A percentile compares a stretch with the other conserved stretches of the same genome.
Evolutionary conservation across 1,284 basidiomycete species (phyloP).

Genomic region (Austroboletus rostrupii): DNA sequence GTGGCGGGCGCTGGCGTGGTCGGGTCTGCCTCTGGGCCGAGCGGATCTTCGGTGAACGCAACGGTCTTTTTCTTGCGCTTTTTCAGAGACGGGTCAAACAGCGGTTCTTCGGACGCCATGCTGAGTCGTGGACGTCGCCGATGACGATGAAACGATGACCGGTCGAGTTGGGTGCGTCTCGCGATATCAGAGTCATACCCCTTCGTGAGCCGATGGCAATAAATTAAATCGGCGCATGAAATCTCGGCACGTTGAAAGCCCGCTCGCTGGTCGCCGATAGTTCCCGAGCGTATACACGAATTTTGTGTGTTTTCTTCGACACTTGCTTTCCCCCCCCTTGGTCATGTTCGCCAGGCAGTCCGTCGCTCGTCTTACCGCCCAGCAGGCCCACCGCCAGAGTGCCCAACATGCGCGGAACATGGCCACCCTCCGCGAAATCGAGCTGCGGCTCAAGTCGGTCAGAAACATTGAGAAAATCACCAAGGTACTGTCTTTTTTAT

Average conservation of each 20-base stretch:
- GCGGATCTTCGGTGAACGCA: conserved; percentile 77
- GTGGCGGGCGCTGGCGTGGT: conserved; percentile 68
- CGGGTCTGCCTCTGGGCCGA: conserved; percentile 79
- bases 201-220: conserved; percentile 25
- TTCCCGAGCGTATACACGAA: conserved; percentile 27
- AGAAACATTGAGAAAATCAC: conserved; percentile 99
- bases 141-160: conserved; percentile 17
- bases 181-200: conserved; percentile 1
- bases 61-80: conserved; percentile 85
- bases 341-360: conserved; percentile 65
- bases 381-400: conserved; percentile 51
- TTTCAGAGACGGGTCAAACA: conserved; percentile 81
- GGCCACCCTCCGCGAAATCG: conserved; percentile 97
- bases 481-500: conserved; percentile 66
- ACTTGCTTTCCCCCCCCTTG: too few species aligned
- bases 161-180: too few species aligned
- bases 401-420: conserved; percentile 76
- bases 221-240: conserved; percentile 22
- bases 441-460: conserved; percentile 95
- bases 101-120: conserved; percentile 66
- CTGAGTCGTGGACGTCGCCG: conserved; percentile 17
- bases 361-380: conserved; percentile 57
- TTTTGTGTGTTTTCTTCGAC: conserved; percentile 17
- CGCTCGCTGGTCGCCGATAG: conserved; percentile 35
- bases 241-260: conserved; percentile 20